Evolutionary conservation across 2,329 filamentous ascomycete species (phyloP).

Genomic region (Cercospora nicotianae): DNA sequence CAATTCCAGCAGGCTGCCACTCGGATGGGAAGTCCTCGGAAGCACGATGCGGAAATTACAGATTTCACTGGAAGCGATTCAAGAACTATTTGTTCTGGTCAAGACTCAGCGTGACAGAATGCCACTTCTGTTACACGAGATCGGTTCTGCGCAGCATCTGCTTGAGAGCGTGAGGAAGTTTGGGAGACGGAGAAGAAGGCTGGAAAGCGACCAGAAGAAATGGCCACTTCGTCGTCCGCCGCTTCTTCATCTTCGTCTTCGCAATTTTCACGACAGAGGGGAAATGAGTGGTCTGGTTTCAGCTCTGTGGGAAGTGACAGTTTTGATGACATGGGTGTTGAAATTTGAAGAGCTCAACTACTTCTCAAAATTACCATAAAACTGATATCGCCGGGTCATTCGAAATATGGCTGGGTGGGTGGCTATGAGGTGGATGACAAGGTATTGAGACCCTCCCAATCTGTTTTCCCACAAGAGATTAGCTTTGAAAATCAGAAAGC

Average conservation of each 20-base stretch:
- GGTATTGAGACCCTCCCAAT: constrained; percentile 32
- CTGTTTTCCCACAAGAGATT: constrained; percentile 6
- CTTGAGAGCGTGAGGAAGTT: constrained; percentile 22
- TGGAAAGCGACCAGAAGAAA: constrained; percentile 6
- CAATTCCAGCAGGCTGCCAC: neutral
- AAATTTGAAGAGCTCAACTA: neutral
- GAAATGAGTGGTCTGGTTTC: neutral
- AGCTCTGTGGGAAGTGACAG: neutral
- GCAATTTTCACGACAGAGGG: constrained; percentile 2
- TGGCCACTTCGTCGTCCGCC: neutral
- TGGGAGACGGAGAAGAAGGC: constrained; percentile 16
- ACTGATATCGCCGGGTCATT: neutral
- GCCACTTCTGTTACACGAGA: constrained; percentile 22
- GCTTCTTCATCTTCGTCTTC: neutral
- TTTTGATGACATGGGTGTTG: constrained; percentile 7
- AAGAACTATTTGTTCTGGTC: constrained; percentile 21
- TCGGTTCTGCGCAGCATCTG: constrained; percentile 21
- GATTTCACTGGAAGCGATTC: constrained; percentile 25
- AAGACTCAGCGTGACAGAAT: constrained; percentile 22
- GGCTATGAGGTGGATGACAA: constrained; percentile 10
- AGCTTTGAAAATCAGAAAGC: too few species aligned
- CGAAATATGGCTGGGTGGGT: neutral
- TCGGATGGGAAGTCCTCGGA: constrained; percentile 22
- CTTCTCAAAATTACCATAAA: neutral
- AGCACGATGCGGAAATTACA: constrained; percentile 24